Conservation (phyloP, 139 green algal species). For the Ettlia oleoabundans region DNA sequence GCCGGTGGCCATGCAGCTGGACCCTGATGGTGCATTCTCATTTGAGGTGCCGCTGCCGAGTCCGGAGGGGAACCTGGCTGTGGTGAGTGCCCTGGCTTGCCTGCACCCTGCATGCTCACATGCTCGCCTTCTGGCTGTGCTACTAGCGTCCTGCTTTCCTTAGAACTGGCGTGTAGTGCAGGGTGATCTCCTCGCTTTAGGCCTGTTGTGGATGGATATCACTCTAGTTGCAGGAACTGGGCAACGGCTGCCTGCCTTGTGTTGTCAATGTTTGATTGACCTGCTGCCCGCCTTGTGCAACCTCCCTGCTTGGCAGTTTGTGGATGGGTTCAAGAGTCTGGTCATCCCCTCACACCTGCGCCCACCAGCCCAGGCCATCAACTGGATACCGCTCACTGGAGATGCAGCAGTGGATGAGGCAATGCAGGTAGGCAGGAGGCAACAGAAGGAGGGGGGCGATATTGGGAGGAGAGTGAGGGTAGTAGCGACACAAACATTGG, state of each 20-base stretch:
- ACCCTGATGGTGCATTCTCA: conserved; percentile 57
- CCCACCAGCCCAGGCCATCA: conserved; percentile 47
- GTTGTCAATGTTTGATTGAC: no score
- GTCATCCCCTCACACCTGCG: conserved; percentile 62
- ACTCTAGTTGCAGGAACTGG: no score
- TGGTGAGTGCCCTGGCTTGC: conserved; percentile 18
- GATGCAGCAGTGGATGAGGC: conserved; percentile 51
- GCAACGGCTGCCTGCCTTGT: no score
- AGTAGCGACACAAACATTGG: no score
- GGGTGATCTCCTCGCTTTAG: no score
- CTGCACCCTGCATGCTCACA: no score
- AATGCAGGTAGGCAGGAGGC: conserved; percentile 24
- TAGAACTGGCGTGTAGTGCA: no score
- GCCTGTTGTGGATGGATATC: no score
- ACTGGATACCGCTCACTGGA: conserved; percentile 45
- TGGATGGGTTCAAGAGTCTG: conserved; percentile 64
- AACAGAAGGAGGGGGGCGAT: neutral
- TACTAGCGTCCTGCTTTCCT: no score
- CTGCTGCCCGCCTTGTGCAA: neutral
- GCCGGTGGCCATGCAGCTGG: conserved; percentile 58
- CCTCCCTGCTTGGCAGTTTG: conserved; percentile 44
- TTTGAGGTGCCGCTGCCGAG: conserved; percentile 64
- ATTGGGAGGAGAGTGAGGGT: neutral
- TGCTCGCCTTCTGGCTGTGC: no score
- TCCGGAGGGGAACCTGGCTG: conserved; percentile 42